Percentiles rank a stretch among this genome's conserved stretches.
Evolutionary conservation across 2,329 filamentous ascomycete genomes (phyloP).

Genomic region (Monosporascus cannonballus): DNA sequence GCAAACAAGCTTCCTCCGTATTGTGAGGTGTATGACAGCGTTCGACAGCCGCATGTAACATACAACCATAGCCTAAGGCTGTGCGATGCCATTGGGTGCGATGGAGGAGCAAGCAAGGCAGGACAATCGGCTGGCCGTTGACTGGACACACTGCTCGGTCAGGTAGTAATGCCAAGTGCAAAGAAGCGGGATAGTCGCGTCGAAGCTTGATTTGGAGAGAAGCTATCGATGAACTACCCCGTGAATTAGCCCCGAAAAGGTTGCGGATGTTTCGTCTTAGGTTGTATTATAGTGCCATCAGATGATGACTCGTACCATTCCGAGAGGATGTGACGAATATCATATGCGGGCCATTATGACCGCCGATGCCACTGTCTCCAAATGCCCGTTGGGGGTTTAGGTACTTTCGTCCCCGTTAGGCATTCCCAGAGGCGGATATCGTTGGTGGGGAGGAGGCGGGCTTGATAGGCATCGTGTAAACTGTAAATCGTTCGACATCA

Average conservation of each 20-base stretch:
- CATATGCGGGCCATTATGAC: background rate
- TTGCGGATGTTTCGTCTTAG: background rate
- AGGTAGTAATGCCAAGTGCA: background rate
- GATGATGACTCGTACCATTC: background rate
- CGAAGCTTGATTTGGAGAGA: background rate
- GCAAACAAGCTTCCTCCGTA: no score
- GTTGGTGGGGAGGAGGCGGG: no score
- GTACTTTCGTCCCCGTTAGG: no score
- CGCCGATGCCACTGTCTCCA: background rate
- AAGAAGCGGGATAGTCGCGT: background rate
- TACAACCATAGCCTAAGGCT: background rate
- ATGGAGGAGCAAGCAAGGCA: background rate
- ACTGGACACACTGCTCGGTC: background rate
- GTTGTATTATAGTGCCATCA: background rate
- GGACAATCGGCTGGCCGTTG: background rate
- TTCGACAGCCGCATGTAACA: background rate
- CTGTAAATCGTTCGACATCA: no score
- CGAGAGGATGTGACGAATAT: background rate
- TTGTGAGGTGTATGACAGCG: no score
- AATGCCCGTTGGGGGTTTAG: background rate
- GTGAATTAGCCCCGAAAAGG: background rate
- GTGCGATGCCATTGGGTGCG: background rate
- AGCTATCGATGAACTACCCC: background rate
- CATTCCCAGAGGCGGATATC: no score
- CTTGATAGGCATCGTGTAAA: no score